Conservation (phyloP, 1,284 basidiomycete genomes). For the Pterula multifida region DNA sequence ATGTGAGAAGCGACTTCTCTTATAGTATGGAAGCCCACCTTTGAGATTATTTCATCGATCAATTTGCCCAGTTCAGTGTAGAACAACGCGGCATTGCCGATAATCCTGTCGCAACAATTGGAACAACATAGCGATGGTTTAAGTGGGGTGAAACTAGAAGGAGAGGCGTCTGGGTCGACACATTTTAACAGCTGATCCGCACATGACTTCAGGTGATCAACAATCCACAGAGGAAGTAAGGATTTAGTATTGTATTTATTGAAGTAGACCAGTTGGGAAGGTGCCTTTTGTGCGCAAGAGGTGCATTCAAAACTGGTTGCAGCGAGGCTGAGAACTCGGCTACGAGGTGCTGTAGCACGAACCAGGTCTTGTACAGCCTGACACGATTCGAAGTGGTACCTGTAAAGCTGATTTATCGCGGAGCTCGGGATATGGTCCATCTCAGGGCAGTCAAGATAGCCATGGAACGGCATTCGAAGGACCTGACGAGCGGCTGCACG, state of each 20-base stretch:
- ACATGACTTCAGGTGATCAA: not conserved
- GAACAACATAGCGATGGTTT: too few relatives aligned
- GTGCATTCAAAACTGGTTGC: not conserved
- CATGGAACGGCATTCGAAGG: not conserved
- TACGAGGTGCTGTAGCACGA: not conserved
- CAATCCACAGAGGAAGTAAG: not conserved
- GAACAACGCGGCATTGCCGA: not conserved
- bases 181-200: not conserved
- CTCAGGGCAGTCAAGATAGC: not conserved
- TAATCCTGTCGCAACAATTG: not conserved
- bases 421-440: not conserved
- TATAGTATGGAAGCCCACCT: too few relatives aligned
- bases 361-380: not conserved
- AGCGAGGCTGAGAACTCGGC: too few relatives aligned
- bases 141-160: too few relatives aligned
- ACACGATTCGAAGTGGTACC: not conserved
- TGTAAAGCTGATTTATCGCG: not conserved
- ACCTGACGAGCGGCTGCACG: not conserved
- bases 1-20: too few relatives aligned
- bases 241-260: too few relatives aligned
- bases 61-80: not conserved
- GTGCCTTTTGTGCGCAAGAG: not conserved
- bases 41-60: not conserved
- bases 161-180: not conserved
- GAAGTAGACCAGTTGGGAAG: not conserved